Evolutionary conservation across 768 basidiomycete genomes (phyloP).

Genomic region (Rubroboletus pulcherrimus): DNA sequence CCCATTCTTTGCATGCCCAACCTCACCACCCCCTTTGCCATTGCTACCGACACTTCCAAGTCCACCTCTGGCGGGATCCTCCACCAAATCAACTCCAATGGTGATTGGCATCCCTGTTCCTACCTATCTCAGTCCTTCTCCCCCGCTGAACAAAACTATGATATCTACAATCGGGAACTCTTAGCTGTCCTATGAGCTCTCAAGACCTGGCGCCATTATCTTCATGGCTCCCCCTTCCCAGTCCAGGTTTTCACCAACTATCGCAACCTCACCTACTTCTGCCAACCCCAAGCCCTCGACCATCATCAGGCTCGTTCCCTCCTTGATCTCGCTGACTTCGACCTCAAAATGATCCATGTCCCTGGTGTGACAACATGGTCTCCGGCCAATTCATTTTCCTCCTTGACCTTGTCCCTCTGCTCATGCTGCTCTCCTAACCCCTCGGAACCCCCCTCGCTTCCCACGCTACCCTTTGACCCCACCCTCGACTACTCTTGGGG

Average conservation of each 20-base stretch:
- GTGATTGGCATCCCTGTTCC: neutral
- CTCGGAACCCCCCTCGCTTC: too few relatives aligned
- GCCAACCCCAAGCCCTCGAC: neutral
- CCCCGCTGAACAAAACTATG: fast-evolving
- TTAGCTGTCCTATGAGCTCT: neutral
- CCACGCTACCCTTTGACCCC: too few relatives aligned
- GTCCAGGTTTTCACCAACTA: neutral
- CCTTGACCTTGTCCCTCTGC: too few relatives aligned
- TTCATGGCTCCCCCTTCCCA: neutral
- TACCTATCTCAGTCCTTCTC: neutral
- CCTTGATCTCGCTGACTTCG: neutral
- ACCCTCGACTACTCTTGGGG: too few relatives aligned
- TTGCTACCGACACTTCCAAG: neutral
- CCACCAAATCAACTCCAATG: fast-evolving
- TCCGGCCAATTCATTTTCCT: too few relatives aligned
- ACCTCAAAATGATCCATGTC: neutral
- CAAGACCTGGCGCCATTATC: neutral
- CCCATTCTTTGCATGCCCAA: neutral
- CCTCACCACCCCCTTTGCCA: neutral
- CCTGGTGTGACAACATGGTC: too few relatives aligned
- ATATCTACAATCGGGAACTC: neutral
- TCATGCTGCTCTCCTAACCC: too few relatives aligned
- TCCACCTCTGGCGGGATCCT: fast-evolving
- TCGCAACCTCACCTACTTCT: neutral
- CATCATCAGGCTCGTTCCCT: fast-evolving